Base-by-base conservation (phyloP, 768 basidiomycete species). In the Mrakia gelida region DNA sequence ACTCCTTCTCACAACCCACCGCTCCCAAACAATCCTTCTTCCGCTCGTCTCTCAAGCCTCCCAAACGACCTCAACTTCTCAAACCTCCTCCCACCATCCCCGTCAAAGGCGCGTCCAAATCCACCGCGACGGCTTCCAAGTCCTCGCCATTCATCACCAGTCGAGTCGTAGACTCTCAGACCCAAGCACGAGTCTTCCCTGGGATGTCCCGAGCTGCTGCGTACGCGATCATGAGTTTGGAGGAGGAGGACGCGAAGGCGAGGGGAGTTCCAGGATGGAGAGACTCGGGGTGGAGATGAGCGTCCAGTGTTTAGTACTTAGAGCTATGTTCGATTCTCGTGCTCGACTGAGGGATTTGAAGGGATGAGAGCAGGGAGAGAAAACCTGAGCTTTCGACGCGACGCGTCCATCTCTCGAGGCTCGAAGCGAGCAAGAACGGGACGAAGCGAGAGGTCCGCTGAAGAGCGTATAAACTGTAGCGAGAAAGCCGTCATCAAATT, bases 161-260 rank as follows among this genome's bases (percentile, higher is more conserved):
- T 41, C 67, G 67, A 18, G 38, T 38, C 34, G 18, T 70, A 34
- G 67, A 70, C 67, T 23, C 34, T 13, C 38, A 70, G 21, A 70
- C 67, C 3, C 67, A 70, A 5, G 6, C 32, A 2, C 15, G 67
- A 41, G 67, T 70, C 18, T 70, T 38, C 34, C 67, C 67, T 2
- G 67, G 67, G 23, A 41, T 70, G 67, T 70, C 67, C 1, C 11
- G 67, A 23, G 10, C 41, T 16, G 67, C 67, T 7, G 67, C 67
- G 1, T 70, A 70, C n/a, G 67, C 67, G 41, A 70, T 70, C 0
- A 70, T 70, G 67, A 45, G 41, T n/a, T 38, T 70, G 8, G 67
- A 70, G 41, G 67, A 70, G 67, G 67, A 38, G 41, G 67, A 70
- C 38, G 67, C 67, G 38, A 70, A 70, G 41, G 21, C 15, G 34